Evolutionary conservation across 108 stramenopile genomes (phyloP).

Genomic region (Asterionellopsis glacialis): DNA sequence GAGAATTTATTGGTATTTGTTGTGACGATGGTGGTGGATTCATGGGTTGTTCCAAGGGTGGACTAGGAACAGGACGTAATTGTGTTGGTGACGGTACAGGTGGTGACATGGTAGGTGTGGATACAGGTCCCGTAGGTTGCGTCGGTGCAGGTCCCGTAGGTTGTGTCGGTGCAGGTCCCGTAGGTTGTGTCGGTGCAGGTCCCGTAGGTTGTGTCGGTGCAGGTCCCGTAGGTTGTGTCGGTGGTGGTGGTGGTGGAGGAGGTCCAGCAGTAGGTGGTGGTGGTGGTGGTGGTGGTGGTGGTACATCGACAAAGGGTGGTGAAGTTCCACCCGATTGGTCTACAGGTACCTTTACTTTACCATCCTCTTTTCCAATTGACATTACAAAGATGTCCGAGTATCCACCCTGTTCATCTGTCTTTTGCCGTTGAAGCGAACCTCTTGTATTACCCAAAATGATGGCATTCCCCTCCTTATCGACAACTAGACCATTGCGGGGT

Average conservation of each 20-base stretch:
- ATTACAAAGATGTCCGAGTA: slow-evolving; percentile 16
- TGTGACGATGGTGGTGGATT: background rate
- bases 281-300: slow-evolving; percentile 1
- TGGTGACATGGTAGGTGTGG: too few relatives aligned
- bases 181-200: background rate
- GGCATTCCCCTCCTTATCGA: slow-evolving; percentile 38
- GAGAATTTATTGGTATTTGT: background rate
- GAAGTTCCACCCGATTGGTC: background rate
- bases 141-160: too few relatives aligned
- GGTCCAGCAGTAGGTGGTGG: background rate
- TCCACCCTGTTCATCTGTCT: slow-evolving; percentile 4
- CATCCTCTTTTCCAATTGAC: slow-evolving; percentile 1
- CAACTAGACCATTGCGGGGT: slow-evolving; percentile 22
- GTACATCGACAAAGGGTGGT: background rate
- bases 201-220: background rate
- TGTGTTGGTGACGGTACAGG: too few relatives aligned
- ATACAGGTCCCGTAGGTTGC: too few relatives aligned
- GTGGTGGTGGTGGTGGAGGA: background rate
- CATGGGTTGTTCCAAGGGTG: too few relatives aligned
- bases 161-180: too few relatives aligned
- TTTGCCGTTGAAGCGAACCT: slow-evolving; percentile 32
- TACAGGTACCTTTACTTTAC: slow-evolving; percentile 11
- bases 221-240: background rate
- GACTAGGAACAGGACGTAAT: too few relatives aligned
- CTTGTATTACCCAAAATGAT: slow-evolving; percentile 41